Percentiles rank a stretch among this genome's conserved stretches.
phyloP scores from a whole-genome alignment of 2,329 filamentous ascomycete genomes.

The Fusarium sp. region DNA sequence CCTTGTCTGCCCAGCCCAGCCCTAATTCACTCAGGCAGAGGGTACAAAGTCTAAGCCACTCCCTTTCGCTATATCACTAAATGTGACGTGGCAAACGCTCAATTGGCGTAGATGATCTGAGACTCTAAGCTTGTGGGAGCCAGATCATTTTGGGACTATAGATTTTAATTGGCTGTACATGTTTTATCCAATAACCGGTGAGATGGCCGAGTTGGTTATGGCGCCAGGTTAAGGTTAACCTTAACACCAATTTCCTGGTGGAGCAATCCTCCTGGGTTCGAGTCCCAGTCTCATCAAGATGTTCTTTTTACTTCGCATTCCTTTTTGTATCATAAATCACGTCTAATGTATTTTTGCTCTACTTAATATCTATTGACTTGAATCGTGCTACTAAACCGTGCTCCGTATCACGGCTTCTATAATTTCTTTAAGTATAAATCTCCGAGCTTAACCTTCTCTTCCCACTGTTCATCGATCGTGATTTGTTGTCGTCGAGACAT shows the following conservation, averaged over 20 bases:
- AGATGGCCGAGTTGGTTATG: constrained; percentile 36
- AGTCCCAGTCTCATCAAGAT: constrained; percentile 29
- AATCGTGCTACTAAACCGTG: fast-evolving
- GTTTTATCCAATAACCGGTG: background rate
- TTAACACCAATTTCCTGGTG: constrained; percentile 29
- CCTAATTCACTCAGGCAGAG: background rate
- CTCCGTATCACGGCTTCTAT: too few species aligned
- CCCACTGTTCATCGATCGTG: background rate
- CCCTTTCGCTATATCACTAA: background rate
- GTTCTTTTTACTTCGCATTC: background rate
- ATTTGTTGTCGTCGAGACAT: background rate
- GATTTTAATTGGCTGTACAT: fast-evolving
- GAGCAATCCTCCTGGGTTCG: constrained; percentile 35
- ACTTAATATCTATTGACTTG: fast-evolving
- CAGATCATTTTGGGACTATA: fast-evolving
- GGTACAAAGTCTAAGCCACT: fast-evolving
- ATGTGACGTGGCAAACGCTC: background rate
- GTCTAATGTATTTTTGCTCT: constrained; percentile 55
- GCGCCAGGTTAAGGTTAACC: constrained; percentile 33
- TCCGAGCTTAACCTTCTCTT: background rate
- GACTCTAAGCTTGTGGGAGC: background rate
- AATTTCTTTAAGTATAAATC: background rate
- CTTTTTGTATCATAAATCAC: fast-evolving
- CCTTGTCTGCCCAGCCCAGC: too few species aligned
- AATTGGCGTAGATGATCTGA: background rate